Conservation (phyloP, 495 filamentous ascomycete species). For the Annulohypoxylon bovei region DNA sequence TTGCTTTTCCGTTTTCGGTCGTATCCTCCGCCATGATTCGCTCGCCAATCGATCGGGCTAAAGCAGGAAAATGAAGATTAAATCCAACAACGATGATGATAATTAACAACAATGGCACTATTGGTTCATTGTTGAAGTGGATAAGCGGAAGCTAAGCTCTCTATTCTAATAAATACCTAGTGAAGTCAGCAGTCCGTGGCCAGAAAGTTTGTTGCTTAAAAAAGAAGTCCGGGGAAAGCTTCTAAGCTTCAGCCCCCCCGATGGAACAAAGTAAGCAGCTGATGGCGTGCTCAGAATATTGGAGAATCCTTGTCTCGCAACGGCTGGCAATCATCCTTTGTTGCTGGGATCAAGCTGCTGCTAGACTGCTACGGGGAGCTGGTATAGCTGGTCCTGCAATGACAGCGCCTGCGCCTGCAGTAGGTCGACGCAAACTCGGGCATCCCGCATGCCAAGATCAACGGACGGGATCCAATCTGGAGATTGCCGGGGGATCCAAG, state of each 20-base stretch:
- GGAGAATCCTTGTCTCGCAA: constrained; percentile 23
- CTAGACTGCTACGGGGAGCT: constrained; percentile 19
- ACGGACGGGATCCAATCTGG: constrained; percentile 6
- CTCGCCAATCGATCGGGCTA: not conserved
- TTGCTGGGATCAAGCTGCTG: constrained; percentile 8
- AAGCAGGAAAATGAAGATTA: not conserved
- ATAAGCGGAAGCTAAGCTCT: not conserved
- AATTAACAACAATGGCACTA: not conserved
- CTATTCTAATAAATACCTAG: constrained; percentile 6
- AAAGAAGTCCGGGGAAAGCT: constrained; percentile 25
- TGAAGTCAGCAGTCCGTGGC: constrained; percentile 7
- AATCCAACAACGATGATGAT: not conserved
- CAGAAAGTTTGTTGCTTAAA: constrained; percentile 17
- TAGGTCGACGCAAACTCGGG: constrained; percentile 25
- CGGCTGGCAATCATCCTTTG: constrained; percentile 15
- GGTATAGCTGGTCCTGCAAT: constrained; percentile 1
- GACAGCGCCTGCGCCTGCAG: constrained; percentile 16
- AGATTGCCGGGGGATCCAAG: not conserved
- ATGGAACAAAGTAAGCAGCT: constrained; percentile 29
- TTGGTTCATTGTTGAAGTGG: not conserved
- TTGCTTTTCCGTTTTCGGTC: constrained; percentile 13
- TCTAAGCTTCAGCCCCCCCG: constrained; percentile 18
- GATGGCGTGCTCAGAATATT: constrained; percentile 35
- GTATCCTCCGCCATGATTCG: constrained; percentile 29
- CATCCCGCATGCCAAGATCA: constrained; percentile 10